phyloP scores from a whole-genome alignment of 2,329 filamentous ascomycete species.

The Penicillium sp. region DNA sequence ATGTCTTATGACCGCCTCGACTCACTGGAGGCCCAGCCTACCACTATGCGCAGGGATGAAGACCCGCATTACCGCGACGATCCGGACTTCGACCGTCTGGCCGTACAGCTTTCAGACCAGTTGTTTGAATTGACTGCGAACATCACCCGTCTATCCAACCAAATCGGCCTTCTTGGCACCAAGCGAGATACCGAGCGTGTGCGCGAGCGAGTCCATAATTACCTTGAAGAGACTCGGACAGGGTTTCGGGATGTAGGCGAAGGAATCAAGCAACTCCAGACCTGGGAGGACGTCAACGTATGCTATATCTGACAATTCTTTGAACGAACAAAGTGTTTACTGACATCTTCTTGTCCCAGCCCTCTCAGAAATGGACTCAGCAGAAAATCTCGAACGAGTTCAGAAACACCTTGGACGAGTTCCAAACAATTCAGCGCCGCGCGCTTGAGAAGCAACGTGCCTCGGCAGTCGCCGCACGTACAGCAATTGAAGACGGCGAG shows the following conservation, averaged over 20 bases:
- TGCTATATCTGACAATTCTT: conserved; percentile 25
- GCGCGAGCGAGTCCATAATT: conserved; percentile 83
- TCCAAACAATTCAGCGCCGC: conserved; percentile 85
- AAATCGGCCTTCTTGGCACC: conserved; percentile 83
- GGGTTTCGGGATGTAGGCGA: conserved; percentile 92
- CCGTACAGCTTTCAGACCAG: conserved; percentile 80
- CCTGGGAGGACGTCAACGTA: conserved; percentile 82
- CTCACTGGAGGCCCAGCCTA: conserved; percentile 77
- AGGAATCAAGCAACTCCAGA: conserved; percentile 87
- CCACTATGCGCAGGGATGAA: conserved; percentile 66
- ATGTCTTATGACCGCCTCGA: conserved; percentile 95
- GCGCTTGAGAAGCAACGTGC: conserved; percentile 92
- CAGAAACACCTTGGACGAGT: conserved; percentile 82
- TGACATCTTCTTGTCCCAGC: conserved; percentile 52
- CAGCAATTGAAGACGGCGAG: conserved; percentile 66
- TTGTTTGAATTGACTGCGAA: conserved; percentile 87
- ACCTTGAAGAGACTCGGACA: conserved; percentile 81
- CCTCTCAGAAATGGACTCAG: conserved; percentile 94
- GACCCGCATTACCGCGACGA: conserved; percentile 83
- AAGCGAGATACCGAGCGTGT: conserved; percentile 88
- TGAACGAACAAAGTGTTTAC: conserved; percentile 7
- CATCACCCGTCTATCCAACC: conserved; percentile 79
- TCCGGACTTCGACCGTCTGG: conserved; percentile 83
- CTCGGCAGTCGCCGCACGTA: conserved; percentile 78
- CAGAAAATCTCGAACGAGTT: conserved; percentile 94